phyloP scores from a whole-genome alignment of 78 protist genomes.

The Speleostelium caveatum region DNA sequence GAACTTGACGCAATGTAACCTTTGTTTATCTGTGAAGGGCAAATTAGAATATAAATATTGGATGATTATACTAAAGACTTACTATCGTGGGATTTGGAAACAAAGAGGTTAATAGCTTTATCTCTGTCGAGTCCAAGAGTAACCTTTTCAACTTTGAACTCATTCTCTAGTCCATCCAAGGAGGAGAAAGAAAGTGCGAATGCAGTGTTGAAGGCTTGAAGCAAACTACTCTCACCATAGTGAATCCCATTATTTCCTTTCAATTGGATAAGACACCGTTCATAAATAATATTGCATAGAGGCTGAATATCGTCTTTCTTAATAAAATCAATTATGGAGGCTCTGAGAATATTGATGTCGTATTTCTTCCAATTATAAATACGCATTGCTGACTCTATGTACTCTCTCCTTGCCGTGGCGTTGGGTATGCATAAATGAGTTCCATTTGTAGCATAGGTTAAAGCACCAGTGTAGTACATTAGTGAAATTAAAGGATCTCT shows the following conservation, averaged over 20 bases:
- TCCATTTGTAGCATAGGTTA: neutral
- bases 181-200: neutral
- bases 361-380: too few relatives aligned
- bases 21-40: too few relatives aligned
- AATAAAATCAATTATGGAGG: neutral
- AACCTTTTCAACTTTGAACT: neutral
- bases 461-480: neutral
- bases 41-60: too few relatives aligned
- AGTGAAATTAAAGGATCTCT: neutral
- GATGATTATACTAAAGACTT: neutral
- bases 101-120: neutral
- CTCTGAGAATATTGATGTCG: too few relatives aligned
- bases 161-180: neutral
- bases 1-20: too few relatives aligned
- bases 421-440: neutral
- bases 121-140: neutral
- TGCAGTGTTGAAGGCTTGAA: neutral
- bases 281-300: neutral
- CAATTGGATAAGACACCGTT: neutral
- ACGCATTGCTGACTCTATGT: too few relatives aligned
- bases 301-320: neutral
- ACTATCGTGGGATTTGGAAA: neutral
- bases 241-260: neutral
- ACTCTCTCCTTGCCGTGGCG: neutral
- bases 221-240: neutral